Evolutionary conservation across 2,329 filamentous ascomycete species (phyloP), one percentile per base, ranked within the genome.

Genomic region (Claviceps spartinae): DNA sequence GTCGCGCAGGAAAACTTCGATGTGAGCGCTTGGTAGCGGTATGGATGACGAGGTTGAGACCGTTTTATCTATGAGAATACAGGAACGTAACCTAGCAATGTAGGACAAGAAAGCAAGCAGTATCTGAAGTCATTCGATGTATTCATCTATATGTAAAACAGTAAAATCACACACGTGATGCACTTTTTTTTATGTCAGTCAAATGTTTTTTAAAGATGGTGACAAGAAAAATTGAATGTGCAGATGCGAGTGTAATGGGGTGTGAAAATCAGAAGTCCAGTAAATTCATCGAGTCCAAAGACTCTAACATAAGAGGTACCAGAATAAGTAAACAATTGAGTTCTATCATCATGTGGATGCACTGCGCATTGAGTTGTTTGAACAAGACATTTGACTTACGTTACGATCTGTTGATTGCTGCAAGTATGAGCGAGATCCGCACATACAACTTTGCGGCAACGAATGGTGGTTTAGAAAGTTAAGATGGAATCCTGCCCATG

Each of bases 271-370:
- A 90, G 86, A 89, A 88, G 86, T 88, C 84, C 83, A 74, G 73
- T 85, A 75, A 79, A 86, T 87, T 88, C 86, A 90, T 86, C 70
- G 82, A 76, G 72, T 71, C 74, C 65, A 68, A 73, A 72, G 65
- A 64, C 76, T 75, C 82, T 93, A 84, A 87, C 81, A 88, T 88
- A 93, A 95, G 89, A 95, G 89, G 88, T 95, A 89, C 88, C 88
- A 95, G 87, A 90, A 85, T 75, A 47, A 73, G 74, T 51, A 71
- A 70, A 71, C 62, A 72, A 75, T 74, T 72, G 75, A 75, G 66
- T 68, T 69, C 46, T 81, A 78, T 91, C 86, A 90, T 91, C 86
- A 88, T 78, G 61, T 62, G 66, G 24, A 24, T 41, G 50, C 43
- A 50, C 37, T 24, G 18, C 43, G 42, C 42, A 36, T 44, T 6